A percentile compares a stretch with the other conserved stretches of the same genome.
These are phyloP conservation scores for Yamadazyma oceani DNA, from an alignment of 1,139 yeast species.

Conservation along the genomic window DNA sequence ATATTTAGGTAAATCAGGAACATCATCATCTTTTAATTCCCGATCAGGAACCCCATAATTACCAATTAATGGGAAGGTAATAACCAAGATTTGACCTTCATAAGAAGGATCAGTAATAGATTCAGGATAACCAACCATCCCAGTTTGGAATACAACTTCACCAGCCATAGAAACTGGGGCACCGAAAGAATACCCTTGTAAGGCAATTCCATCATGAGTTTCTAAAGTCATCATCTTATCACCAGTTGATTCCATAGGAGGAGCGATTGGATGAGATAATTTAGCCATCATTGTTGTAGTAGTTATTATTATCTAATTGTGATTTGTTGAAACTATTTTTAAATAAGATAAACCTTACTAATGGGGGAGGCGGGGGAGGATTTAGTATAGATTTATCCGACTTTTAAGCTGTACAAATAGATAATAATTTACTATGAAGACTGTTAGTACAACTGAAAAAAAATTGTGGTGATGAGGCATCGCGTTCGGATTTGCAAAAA, in stretches of 20 bases:
- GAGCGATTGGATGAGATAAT: slow-evolving; percentile 73
- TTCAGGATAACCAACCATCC: slow-evolving; percentile 99
- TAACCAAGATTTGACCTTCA: slow-evolving; percentile 95
- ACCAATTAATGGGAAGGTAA: slow-evolving; percentile 96
- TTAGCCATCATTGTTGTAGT: slow-evolving; percentile 11
- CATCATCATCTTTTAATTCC: slow-evolving; percentile 66
- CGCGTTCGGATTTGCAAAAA: not conserved
- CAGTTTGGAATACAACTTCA: slow-evolving; percentile 98
- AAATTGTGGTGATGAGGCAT: not conserved
- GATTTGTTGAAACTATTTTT: not conserved
- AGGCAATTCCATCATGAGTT: slow-evolving; percentile 82
- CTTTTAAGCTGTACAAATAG: slow-evolving; percentile 7
- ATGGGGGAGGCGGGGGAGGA: slow-evolving; percentile 7
- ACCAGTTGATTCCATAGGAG: slow-evolving; percentile 80
- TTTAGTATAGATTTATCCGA: not conserved
- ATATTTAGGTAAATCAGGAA: slow-evolving; percentile 80
- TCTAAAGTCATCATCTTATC: slow-evolving; percentile 87
- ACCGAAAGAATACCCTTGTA: slow-evolving; percentile 98
- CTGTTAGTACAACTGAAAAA: slow-evolving; percentile 5
- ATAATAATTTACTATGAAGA: slow-evolving; percentile 10
- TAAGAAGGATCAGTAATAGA: slow-evolving; percentile 98
- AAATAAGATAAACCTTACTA: not conserved
- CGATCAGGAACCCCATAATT: slow-evolving; percentile 99
- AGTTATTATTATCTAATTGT: slow-evolving; percentile 5
- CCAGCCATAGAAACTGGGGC: slow-evolving; percentile 89